Evolutionary conservation across 2,329 filamentous ascomycete genomes (phyloP), one percentile per base, ranked within the genome.

Genomic region (Monosporascus sp.): DNA sequence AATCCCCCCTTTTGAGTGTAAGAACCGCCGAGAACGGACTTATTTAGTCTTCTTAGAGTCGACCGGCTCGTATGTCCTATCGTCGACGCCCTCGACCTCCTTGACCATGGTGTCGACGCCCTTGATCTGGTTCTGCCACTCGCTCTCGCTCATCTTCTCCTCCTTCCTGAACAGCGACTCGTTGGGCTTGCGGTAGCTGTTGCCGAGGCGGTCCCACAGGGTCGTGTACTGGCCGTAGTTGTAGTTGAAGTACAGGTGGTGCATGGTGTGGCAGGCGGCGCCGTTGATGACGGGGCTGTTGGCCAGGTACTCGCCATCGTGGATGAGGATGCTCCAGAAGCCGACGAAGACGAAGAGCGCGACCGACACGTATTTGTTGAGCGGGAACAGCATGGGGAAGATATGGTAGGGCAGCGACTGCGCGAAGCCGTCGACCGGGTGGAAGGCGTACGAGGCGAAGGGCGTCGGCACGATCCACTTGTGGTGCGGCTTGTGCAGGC

Each of bases 381-480:
- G 81, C 1, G 93, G 93, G 72, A 97, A 94, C 64, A 97, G 70
- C 73, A 97, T 90, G 4, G 92, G 90, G 75, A 93, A 97, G 60
- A 96, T 63, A 74, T 97, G 93, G 75, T 97, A 97, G 1, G 93
- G 93, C 47, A 96, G 69, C 55, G 88, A 89, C 76, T 97, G 93
- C 11, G 85, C 81, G 73, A 87, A 97, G 66, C 93, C 93, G 67
- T 97, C 93, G 50, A 97, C 70, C 1, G 93, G 92, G 76, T 97
- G 91, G 81, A 97, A 97, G 53, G 93, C 93, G 68, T 96, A 89
- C 62, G 87, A 91, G 42, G 93, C 92, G 70, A 84, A 97, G 0
- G 93, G 93, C 3, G 90, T 96, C 3, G 93, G 93, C 90, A 97
- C 95, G 73, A 97, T 97, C 93, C 93, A 97, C 78, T 96, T 97